Base-by-base conservation (phyloP, 179 eudicot genomes). In the Camellia oleifera region DNA sequence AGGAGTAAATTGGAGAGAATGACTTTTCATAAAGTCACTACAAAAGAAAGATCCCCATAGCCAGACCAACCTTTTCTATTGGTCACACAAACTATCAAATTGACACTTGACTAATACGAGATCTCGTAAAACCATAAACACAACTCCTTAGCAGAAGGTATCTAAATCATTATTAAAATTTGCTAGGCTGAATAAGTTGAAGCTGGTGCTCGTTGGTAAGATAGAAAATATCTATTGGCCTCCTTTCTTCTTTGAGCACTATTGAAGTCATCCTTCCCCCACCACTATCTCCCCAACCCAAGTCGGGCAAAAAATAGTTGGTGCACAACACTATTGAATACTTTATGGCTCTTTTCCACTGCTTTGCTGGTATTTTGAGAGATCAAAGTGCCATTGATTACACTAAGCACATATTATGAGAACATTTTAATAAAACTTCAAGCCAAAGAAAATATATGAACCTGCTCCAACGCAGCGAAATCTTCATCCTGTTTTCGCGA, bases 401-500 rank as follows among this genome's bases (percentile, higher is more conserved):
- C 40, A 32, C 52, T 48, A 48, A 48, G 52, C 52, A 48, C 7
- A 7, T 4, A 70, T 46, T 48, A 70, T 70, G 40, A 70, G 40
- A 69, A 45, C 3, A 7, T 9, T 18, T 7, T 46, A 46, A 10
- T 53, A 20, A 18, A 14, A 40, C 45, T 57, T 74, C 4, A 2
- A 45, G 67, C 68, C 60, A 61, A 4, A 10, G 53, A 5, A 60
- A 9, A 20, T 64, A 77, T 14, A 52, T 69, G 78, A 82, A 94
- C 99, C 99, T 96, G 99, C 89, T 96, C 99, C 80, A 96, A 84
- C 84, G 98, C 96, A 84, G 96, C 89, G 89, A 96, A 96, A 79
- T 92, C 97, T 82, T 96, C 99, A 80, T 91, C 89, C 78, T 90
- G 97, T 79, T 89, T 87, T 40, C 76, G 90, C 1, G 89, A 89